A percentile compares a stretch with the other conserved stretches of the same genome.
Evolutionary conservation across 2,329 filamentous ascomycete species (phyloP).

Genomic region (Cladophialophora psammophila): DNA sequence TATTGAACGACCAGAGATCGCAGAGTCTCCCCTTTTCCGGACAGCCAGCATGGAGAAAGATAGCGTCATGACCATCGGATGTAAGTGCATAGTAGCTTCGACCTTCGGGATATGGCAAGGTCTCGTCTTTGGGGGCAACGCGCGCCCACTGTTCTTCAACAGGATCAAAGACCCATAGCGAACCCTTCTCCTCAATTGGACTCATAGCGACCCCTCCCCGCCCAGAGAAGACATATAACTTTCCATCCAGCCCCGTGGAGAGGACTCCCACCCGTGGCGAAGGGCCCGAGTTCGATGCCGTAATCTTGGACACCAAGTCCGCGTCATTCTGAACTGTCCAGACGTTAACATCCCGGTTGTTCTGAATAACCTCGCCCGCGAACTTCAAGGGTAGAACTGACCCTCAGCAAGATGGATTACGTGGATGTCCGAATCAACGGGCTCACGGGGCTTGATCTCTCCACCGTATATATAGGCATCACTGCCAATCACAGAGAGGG

Average conservation of each 20-base stretch:
- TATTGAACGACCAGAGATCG: constrained; percentile 81
- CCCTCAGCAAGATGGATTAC: constrained; percentile 23
- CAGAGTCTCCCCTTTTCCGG: constrained; percentile 67
- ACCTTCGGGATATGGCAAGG: constrained; percentile 62
- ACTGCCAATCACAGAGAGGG: constrained; percentile 66
- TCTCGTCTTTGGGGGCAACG: constrained; percentile 63
- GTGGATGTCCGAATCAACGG: constrained; percentile 74
- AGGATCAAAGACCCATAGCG: constrained; percentile 79
- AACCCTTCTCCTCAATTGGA: constrained; percentile 75
- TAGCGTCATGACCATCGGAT: constrained; percentile 68
- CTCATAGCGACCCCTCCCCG: constrained; percentile 73
- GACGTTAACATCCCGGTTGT: not conserved
- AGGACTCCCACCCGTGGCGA: constrained; percentile 76
- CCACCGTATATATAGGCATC: constrained; percentile 79
- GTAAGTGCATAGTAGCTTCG: constrained; percentile 75
- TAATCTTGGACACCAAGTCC: constrained; percentile 58
- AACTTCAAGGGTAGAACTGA: not conserved
- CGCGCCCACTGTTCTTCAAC: constrained; percentile 68
- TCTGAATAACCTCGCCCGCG: constrained; percentile 44
- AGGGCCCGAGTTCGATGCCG: constrained; percentile 55
- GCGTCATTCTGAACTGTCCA: not conserved
- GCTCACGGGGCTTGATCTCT: constrained; percentile 70
- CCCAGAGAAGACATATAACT: constrained; percentile 83
- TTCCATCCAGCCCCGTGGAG: constrained; percentile 70
- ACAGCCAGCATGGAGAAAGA: constrained; percentile 81